phyloP scores from a whole-genome alignment of 129 eudicot genomes.

The Silybum marianum region DNA sequence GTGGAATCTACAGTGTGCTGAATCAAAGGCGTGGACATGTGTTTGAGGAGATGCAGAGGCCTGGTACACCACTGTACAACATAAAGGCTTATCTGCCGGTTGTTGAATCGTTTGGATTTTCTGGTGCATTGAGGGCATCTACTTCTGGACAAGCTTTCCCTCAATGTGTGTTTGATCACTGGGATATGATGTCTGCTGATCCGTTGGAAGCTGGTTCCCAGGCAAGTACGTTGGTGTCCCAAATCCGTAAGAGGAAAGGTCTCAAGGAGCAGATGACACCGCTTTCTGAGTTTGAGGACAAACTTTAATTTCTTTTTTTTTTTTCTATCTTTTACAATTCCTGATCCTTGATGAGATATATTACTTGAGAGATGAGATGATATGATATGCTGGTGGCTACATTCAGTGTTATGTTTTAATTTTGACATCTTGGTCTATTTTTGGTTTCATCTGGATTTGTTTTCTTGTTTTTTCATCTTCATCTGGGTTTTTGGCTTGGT shows the following conservation, averaged over 20 bases:
- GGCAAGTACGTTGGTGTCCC: constrained; percentile 37
- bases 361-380: not conserved
- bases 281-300: constrained; percentile 60
- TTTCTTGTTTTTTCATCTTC: not conserved
- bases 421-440: not conserved
- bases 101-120: constrained; percentile 59
- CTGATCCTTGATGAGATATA: not conserved
- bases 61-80: constrained; percentile 66
- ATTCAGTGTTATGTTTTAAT: not conserved
- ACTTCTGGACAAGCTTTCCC: constrained; percentile 76
- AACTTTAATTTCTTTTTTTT: constrained; percentile 14
- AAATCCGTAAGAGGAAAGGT: constrained; percentile 62
- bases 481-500: not conserved
- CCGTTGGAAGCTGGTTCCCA: constrained; percentile 52
- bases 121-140: constrained; percentile 51
- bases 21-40: constrained; percentile 70
- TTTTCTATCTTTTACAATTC: not conserved
- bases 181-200: constrained; percentile 68
- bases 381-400: not conserved
- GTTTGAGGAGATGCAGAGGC: constrained; percentile 76
- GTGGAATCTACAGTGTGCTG: constrained; percentile 68
- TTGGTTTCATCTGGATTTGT: not conserved
- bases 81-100: constrained; percentile 69
- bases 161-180: constrained; percentile 62
- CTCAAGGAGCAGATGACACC: constrained; percentile 65